phyloP scores from a whole-genome alignment of 2,329 filamentous ascomycete species.

The Aureobasidium mangrovei region DNA sequence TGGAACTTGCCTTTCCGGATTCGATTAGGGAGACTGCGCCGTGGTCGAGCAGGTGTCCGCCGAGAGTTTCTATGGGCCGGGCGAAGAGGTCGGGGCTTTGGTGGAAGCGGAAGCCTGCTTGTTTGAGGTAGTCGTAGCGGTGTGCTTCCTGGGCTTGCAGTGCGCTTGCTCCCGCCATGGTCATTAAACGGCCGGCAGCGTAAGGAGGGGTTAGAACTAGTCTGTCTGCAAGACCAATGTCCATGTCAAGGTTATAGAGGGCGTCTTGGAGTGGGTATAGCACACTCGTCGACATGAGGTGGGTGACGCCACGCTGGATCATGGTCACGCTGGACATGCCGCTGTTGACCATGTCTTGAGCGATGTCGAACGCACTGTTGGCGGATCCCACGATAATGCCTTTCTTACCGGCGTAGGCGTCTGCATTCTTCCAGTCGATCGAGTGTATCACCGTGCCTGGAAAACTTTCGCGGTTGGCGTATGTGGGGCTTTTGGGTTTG shows the following conservation, averaged over 20 bases:
- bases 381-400: conserved; percentile 40
- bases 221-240: conserved; percentile 21
- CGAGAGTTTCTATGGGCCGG: conserved; percentile 31
- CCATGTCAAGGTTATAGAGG: conserved; percentile 20
- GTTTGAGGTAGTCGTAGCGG: conserved; percentile 28
- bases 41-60: conserved; percentile 36
- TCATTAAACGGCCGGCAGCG: conserved; percentile 8
- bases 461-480: conserved; percentile 24
- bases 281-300: background rate
- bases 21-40: conserved; percentile 28
- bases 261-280: background rate
- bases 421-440: conserved; percentile 27
- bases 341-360: conserved; percentile 39
- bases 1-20: conserved; percentile 24
- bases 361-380: conserved; percentile 43
- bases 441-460: conserved; percentile 32
- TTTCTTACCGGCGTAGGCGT: conserved; percentile 32
- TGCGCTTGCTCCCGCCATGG: conserved; percentile 17
- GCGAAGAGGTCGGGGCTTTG: conserved; percentile 26
- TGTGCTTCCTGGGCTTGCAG: conserved; percentile 26
- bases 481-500: conserved; percentile 20
- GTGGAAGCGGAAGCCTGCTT: conserved; percentile 31
- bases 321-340: conserved; percentile 38
- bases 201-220: conserved; percentile 6
- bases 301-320: conserved; percentile 36